Evolutionary conservation across 2,329 filamentous ascomycete species (phyloP).

Genomic region (Colletotrichum tanaceti): DNA sequence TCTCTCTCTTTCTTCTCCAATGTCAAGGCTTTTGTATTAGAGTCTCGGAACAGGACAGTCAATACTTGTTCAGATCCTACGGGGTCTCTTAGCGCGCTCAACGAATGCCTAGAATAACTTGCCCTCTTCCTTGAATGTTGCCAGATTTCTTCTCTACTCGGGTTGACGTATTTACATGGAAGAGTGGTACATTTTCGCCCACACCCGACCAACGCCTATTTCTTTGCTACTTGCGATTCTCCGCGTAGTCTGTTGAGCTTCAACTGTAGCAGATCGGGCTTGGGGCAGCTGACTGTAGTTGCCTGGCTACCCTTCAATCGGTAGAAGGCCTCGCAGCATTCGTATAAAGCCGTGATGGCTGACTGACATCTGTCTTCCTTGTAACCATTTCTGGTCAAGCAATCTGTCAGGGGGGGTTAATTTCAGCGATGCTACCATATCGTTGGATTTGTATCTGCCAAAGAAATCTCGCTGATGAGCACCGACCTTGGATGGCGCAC

Average conservation of each 20-base stretch:
- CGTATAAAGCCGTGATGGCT: conserved; percentile 86
- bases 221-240: conserved; percentile 45
- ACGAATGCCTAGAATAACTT: conserved; percentile 90
- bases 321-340: conserved; percentile 94
- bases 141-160: conserved; percentile 62
- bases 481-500: conserved; percentile 90
- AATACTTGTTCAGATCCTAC: conserved; percentile 92
- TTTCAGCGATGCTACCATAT: neutral
- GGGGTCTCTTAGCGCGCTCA: conserved; percentile 93
- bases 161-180: conserved; percentile 59
- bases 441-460: neutral
- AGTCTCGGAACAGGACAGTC: conserved; percentile 96
- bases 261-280: conserved; percentile 79
- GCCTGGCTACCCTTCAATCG: conserved; percentile 80
- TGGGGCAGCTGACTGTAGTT: conserved; percentile 85
- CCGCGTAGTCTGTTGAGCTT: conserved; percentile 83
- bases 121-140: conserved; percentile 78
- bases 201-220: neutral
- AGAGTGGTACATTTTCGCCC: conserved; percentile 59
- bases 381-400: conserved; percentile 85
- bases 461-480: neutral
- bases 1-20: conserved; percentile 69
- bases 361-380: conserved; percentile 85
- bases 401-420: conserved; percentile 67
- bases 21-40: conserved; percentile 96